Evolutionary conservation across 805 yeast genomes (phyloP).

Genomic region (Wickerhamomyces rabaulensis): DNA sequence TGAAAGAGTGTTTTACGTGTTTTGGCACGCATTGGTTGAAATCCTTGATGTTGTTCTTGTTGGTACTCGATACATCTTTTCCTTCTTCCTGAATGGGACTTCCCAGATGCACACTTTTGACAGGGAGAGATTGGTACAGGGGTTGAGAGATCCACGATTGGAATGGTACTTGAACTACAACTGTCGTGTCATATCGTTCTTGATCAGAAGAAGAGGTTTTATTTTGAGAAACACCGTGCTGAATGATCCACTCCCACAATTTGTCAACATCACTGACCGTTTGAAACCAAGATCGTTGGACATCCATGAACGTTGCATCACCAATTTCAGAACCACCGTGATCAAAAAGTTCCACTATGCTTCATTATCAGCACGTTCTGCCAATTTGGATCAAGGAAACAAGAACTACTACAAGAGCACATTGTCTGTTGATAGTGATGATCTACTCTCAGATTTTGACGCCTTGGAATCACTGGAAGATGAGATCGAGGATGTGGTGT

Average conservation of each 20-base stretch:
- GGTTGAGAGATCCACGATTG: constrained; percentile 6
- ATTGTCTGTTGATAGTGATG: not conserved
- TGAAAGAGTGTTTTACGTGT: constrained; percentile 13
- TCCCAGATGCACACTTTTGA: constrained; percentile 11
- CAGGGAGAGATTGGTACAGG: constrained; percentile 3
- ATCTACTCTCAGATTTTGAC: not conserved
- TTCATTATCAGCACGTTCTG: constrained; percentile 5
- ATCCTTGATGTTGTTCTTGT: constrained; percentile 14
- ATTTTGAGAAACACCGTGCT: constrained; percentile 13
- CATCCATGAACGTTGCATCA: constrained; percentile 18
- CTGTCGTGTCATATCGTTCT: constrained; percentile 17
- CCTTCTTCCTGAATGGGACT: constrained; percentile 18
- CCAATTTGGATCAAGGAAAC: not conserved
- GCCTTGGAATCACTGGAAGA: not conserved
- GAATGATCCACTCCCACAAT: constrained; percentile 18
- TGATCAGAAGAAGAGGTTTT: constrained; percentile 16
- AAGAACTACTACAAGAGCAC: constrained; percentile 4
- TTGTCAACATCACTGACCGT: constrained; percentile 8
- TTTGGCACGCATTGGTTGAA: constrained; percentile 14
- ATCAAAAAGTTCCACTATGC: constrained; percentile 19
- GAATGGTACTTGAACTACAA: constrained; percentile 13
- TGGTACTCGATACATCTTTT: constrained; percentile 17
- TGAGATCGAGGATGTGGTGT: not conserved
- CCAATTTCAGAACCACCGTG: constrained; percentile 9
- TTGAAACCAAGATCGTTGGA: constrained; percentile 15